Percentiles rank a stretch among this genome's conserved stretches.
phyloP scores from a whole-genome alignment of 1,284 basidiomycete species.

The Apiotrichum sp. region DNA sequence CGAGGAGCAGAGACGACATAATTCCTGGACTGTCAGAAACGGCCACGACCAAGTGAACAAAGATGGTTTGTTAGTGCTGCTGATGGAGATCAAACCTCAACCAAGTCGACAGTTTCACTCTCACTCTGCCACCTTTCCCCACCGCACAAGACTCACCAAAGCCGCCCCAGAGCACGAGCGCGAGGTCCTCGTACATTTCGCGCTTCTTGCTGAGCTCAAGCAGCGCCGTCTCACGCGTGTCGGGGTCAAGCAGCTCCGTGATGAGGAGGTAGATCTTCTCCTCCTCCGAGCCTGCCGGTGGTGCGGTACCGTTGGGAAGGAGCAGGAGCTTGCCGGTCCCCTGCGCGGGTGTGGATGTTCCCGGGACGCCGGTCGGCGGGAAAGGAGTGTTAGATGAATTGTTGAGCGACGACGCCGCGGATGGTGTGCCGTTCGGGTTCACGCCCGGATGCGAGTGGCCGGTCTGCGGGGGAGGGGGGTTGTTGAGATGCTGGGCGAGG shows the following conservation, averaged over 20 bases:
- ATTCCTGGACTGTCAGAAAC: slow-evolving; percentile 57
- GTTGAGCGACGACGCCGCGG: slow-evolving; percentile 1
- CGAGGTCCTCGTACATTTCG: slow-evolving; percentile 98
- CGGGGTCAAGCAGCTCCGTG: slow-evolving; percentile 50
- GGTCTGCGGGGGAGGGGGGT: slow-evolving; percentile 40
- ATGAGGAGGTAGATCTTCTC: slow-evolving; percentile 53
- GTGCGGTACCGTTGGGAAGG: slow-evolving; percentile 41
- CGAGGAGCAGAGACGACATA: slow-evolving; percentile 96
- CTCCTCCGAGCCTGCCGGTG: slow-evolving; percentile 47
- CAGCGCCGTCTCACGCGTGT: slow-evolving; percentile 75
- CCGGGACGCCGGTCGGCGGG: slow-evolving; percentile 6
- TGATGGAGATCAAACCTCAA: no score
- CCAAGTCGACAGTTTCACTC: no score
- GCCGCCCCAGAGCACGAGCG: slow-evolving; percentile 96
- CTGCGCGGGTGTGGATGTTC: slow-evolving; percentile 8
- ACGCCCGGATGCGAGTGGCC: slow-evolving; percentile 3
- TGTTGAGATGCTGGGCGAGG: slow-evolving; percentile 46
- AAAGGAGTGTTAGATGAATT: neutral
- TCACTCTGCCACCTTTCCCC: no score
- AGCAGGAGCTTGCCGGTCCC: slow-evolving; percentile 41
- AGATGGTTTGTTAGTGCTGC: neutral
- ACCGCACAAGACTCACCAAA: slow-evolving; percentile 63
- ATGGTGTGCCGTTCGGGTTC: slow-evolving; percentile 5
- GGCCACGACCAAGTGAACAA: no score
- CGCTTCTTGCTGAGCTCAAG: slow-evolving; percentile 98